phyloP scores from a whole-genome alignment of 495 filamentous ascomycete genomes.

The Pseudevernia furfuracea region DNA sequence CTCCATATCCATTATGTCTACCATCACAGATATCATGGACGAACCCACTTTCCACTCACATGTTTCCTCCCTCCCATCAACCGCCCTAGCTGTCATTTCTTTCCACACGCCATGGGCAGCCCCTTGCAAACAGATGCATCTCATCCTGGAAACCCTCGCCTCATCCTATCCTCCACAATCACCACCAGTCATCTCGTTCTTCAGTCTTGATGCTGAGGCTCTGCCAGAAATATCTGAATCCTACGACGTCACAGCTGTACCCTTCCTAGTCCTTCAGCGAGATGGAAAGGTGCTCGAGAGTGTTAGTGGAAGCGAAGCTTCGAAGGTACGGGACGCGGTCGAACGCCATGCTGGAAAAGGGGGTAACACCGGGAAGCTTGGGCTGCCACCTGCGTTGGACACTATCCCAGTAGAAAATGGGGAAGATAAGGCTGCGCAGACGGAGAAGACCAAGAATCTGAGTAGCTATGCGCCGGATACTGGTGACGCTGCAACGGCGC shows the following conservation, averaged over 20 bases:
- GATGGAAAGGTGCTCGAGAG: conserved; percentile 64
- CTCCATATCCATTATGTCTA: conserved; percentile 48
- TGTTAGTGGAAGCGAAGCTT: conserved; percentile 80
- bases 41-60: conserved; percentile 60
- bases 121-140: conserved; percentile 86
- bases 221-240: conserved; percentile 77
- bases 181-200: conserved; percentile 66
- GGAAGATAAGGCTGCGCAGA: conserved; percentile 26
- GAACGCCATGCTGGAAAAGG: conserved; percentile 60
- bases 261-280: conserved; percentile 75
- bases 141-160: conserved; percentile 77
- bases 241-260: conserved; percentile 90
- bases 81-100: conserved; percentile 71
- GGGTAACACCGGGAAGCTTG: conserved; percentile 31
- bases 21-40: conserved; percentile 62
- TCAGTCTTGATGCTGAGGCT: conserved; percentile 83
- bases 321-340: conserved; percentile 71
- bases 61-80: conserved; percentile 53
- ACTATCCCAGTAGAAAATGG: conserved; percentile 40
- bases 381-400: conserved; percentile 47
- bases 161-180: conserved; percentile 62
- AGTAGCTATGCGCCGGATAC: conserved; percentile 40
- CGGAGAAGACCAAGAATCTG: conserved; percentile 32
- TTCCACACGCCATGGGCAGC: conserved; percentile 98
- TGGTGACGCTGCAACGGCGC: conserved; percentile 40